Evolutionary conservation across 768 basidiomycete species (phyloP).

Genomic region (Leccinum subgranulosum): DNA sequence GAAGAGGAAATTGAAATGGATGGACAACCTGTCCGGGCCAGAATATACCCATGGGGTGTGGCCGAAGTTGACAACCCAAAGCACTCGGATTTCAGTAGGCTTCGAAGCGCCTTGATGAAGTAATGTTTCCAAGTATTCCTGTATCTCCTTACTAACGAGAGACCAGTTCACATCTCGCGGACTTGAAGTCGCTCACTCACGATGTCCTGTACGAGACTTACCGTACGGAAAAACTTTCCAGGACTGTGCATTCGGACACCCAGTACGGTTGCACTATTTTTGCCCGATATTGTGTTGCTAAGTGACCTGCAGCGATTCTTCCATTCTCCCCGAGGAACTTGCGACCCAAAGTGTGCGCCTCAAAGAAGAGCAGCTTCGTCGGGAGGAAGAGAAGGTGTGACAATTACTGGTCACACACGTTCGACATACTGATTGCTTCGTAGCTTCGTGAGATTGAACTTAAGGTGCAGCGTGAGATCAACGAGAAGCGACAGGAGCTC

Average conservation of each 20-base stretch:
- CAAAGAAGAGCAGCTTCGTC: slow-evolving; percentile 97
- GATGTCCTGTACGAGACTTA: slow-evolving; percentile 96
- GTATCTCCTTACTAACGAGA: slow-evolving; percentile 7
- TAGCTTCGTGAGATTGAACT: slow-evolving; percentile 96
- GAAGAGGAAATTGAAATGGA: slow-evolving; percentile 95
- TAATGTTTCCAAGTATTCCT: slow-evolving; percentile 34
- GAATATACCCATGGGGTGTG: slow-evolving; percentile 98
- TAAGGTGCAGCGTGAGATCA: slow-evolving; percentile 96
- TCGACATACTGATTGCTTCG: slow-evolving; percentile 12
- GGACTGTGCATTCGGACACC: slow-evolving; percentile 79
- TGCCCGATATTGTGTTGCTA: slow-evolving; percentile 17
- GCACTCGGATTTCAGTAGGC: slow-evolving; percentile 96
- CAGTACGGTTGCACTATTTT: slow-evolving; percentile 42
- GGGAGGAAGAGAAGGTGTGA: slow-evolving; percentile 91
- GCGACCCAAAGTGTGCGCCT: slow-evolving; percentile 95
- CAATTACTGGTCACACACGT: not conserved
- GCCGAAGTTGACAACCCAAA: slow-evolving; percentile 99
- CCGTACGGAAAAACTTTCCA: slow-evolving; percentile 94
- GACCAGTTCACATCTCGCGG: slow-evolving; percentile 84
- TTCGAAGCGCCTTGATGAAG: slow-evolving; percentile 90
- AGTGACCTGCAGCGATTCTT: slow-evolving; percentile 61
- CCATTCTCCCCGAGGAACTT: slow-evolving; percentile 93
- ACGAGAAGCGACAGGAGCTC: slow-evolving; percentile 94
- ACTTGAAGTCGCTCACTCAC: slow-evolving; percentile 91
- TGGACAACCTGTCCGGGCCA: slow-evolving; percentile 86